Evolutionary conservation across 2,329 filamentous ascomycete species (phyloP).

Genomic region (Talaromyces sp.): DNA sequence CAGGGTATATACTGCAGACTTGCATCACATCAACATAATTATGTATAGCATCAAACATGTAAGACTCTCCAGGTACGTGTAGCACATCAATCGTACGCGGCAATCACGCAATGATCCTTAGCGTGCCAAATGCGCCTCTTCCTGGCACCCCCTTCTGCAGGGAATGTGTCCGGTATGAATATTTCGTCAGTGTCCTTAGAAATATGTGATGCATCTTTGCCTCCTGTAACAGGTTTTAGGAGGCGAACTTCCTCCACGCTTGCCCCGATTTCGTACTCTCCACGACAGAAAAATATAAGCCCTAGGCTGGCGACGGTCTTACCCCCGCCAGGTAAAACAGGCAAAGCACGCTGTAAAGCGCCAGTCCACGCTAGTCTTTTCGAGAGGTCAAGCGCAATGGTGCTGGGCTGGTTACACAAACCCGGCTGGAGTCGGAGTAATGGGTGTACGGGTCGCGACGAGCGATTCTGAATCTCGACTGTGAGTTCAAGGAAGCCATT

Average conservation of each 20-base stretch:
- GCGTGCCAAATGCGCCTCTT: constrained; percentile 45
- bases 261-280: constrained; percentile 77
- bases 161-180: constrained; percentile 38
- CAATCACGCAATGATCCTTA: constrained; percentile 45
- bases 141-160: constrained; percentile 34
- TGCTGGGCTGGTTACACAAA: constrained; percentile 68
- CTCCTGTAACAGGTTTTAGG: constrained; percentile 25
- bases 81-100: constrained; percentile 32
- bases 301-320: constrained; percentile 64
- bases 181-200: constrained; percentile 25
- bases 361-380: constrained; percentile 84
- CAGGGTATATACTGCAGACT: constrained; percentile 14
- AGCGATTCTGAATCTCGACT: constrained; percentile 73
- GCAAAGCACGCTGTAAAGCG: constrained; percentile 71
- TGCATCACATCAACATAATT: constrained; percentile 1
- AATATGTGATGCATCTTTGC: constrained; percentile 11
- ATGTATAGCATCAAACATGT: not conserved
- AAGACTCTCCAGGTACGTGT: not conserved
- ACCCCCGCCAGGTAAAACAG: constrained; percentile 58
- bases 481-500: constrained; percentile 68
- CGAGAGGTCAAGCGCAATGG: constrained; percentile 73
- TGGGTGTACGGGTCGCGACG: constrained; percentile 62
- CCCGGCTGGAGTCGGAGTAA: constrained; percentile 74
- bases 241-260: constrained; percentile 75
- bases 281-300: constrained; percentile 71